These are phyloP conservation scores for Sporothrix humicola DNA, from an alignment of 2,329 filamentous ascomycete genomes.

Conservation along the genomic window DNA sequence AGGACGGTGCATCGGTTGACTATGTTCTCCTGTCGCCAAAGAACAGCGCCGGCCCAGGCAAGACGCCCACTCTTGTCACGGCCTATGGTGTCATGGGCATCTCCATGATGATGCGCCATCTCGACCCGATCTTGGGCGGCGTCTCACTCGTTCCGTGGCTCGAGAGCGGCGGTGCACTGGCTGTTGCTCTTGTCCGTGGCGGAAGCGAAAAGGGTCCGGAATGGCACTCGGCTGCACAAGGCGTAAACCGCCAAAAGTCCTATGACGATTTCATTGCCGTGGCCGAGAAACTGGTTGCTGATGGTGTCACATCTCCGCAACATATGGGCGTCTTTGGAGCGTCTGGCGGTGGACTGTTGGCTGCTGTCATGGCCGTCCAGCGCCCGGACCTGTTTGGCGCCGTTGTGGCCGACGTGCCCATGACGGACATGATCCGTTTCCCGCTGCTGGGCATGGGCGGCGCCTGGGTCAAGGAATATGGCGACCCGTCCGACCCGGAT, in stretches of 20 bases:
- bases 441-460: constrained; percentile 17
- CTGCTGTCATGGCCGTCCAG: background rate
- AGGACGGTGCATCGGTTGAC: constrained; percentile 11
- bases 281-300: background rate
- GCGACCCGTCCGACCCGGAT: background rate
- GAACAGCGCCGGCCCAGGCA: background rate
- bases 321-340: constrained; percentile 17
- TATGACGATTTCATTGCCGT: constrained; percentile 13
- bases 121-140: constrained; percentile 10
- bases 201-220: background rate
- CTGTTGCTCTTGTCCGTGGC: background rate
- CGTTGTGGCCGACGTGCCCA: constrained; percentile 12
- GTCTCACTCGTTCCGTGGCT: constrained; percentile 14
- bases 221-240: constrained; percentile 17
- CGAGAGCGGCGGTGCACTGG: constrained; percentile 3
- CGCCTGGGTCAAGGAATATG: constrained; percentile 7
- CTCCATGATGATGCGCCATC: constrained; percentile 20
- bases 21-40: background rate
- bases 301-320: background rate
- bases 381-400: constrained; percentile 9
- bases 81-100: constrained; percentile 22
- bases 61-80: background rate
- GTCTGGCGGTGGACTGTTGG: constrained; percentile 8
- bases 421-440: constrained; percentile 7
- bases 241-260: background rate